Base-by-base conservation (phyloP, 2,329 filamentous ascomycete genomes). In the Sclerotinia borealis region DNA sequence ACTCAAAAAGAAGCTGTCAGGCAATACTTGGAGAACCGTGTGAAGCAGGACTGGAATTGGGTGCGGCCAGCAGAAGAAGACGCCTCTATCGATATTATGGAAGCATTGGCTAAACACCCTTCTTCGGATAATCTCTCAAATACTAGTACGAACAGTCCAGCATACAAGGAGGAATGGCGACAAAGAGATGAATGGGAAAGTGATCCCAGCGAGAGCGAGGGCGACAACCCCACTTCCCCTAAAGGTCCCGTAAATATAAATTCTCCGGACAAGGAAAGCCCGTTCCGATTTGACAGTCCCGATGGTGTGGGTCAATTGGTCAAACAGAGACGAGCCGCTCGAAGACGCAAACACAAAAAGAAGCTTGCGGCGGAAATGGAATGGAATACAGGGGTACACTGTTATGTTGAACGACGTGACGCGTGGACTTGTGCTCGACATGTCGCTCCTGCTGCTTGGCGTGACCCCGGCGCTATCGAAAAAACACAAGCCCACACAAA, bases 351-450 rank as follows among this genome's bases (percentile, higher is more conserved):
- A 71, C 60, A 73, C 25, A 75, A 69, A 54, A 83, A 80, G 69
- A 82, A 80, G 55, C 73, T 85, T 56, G 82, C 84, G 66, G 84
- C 86, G 63, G 88, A 91, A 77, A 83, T 86, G 77, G 75, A 79
- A 36, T 96, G 90, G 87, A 98, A 97, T 71, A 80, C 88, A 43
- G 93, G 93, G 0, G 75, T 97, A 63, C 83, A 86, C n/a, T 89
- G 89, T 74, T 98, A 91, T 76, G 84, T 87, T 64, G 84, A 87
- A 36, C 81, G 91, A 64, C 83, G 93, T 55, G 86, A 96, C 76
- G 87, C 86, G 8, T 98, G 93, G 93, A 93, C 92, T 1, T 88
- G 90, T 37, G 93, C 92, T 37, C 83, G 83, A 67, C 82, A 79
- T 13, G 83, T 82, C 41, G 31, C 63, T 19, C 59, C 59, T 41